Base-by-base conservation (phyloP, 768 basidiomycete species). In the Trametes meyenii region DNA sequence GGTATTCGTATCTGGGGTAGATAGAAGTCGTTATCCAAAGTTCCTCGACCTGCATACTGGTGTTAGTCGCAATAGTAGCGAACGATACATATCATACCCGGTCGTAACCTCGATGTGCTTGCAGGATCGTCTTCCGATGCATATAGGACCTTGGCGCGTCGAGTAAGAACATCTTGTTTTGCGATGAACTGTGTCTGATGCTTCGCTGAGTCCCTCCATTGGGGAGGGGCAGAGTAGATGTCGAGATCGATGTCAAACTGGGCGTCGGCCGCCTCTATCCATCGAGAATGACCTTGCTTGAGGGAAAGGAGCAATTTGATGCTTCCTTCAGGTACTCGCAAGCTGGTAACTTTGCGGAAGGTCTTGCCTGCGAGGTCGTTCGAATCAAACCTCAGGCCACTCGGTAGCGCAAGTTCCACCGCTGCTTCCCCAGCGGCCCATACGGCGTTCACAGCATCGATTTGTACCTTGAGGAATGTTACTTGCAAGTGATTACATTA, bases 321-420 rank as follows among this genome's bases (percentile, higher is more conserved):
- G 21, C 73, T 73, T 4, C 81, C 72, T 16, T 74, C 63, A 8
- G 90, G 89, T 3, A 91, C 55, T 33, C 78, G 79, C 10, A 94
- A 21, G 66, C 82, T 85, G 5, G 82, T 83, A 38, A 87, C 77
- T 67, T 83, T 91, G 45, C 84, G 81, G 70, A 91, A 88, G 39
- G 79, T 78, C 29, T 82, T 78, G 16, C 90, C 86, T 2, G 89
- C 88, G 24, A 90, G 74, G 67, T 96, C 89, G 69, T 95, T 96
- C 64, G 77, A 84, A 58, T 91, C 85, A 17, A 92, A 65, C 29
- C 76, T 76, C 29, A 95, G 60, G 3, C 94, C 94, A 7, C 73
- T 63, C 0, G 87, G 81, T 0, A 92, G 63, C 1, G 77, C 70
- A 16, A 90, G 52, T 24, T 86, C 77, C 12, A 89, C 35, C 0